Evolutionary conservation across 108 stramenopile species (phyloP).

Genomic region (Discostella pseudostelligera): DNA sequence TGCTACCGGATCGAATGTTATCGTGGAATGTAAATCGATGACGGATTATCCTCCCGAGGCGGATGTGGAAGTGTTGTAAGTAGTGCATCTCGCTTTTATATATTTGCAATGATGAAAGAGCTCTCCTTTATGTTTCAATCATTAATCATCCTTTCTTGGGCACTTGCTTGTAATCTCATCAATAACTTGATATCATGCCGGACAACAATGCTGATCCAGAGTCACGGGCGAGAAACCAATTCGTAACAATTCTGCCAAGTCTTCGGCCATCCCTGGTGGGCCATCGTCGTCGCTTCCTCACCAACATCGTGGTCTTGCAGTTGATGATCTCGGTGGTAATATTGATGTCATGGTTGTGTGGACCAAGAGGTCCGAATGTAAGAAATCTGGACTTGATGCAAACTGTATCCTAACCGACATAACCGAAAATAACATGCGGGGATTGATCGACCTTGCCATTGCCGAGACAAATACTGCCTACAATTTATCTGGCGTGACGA

Average conservation of each 20-base stretch:
- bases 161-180: too few relatives aligned
- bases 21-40: background rate
- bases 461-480: conserved; percentile 21
- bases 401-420: background rate
- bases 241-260: background rate
- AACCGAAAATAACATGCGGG: conserved; percentile 4
- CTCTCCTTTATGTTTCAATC: too few relatives aligned
- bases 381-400: background rate
- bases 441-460: conserved; percentile 13
- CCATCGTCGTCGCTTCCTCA: background rate
- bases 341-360: conserved; percentile 12
- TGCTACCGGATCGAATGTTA: background rate
- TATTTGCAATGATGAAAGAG: too few relatives aligned
- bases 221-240: background rate
- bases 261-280: background rate
- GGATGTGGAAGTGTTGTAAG: background rate
- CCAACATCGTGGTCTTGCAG: background rate
- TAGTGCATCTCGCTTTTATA: too few relatives aligned
- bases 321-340: background rate
- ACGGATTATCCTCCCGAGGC: background rate
- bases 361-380: conserved; percentile 10
- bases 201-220: too few relatives aligned
- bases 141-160: too few relatives aligned
- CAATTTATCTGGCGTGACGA: background rate
- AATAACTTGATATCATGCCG: too few relatives aligned